These are phyloP conservation scores for Monosporozyma unispora DNA, from an alignment of 805 yeast genomes.

Conservation along the genomic window DNA sequence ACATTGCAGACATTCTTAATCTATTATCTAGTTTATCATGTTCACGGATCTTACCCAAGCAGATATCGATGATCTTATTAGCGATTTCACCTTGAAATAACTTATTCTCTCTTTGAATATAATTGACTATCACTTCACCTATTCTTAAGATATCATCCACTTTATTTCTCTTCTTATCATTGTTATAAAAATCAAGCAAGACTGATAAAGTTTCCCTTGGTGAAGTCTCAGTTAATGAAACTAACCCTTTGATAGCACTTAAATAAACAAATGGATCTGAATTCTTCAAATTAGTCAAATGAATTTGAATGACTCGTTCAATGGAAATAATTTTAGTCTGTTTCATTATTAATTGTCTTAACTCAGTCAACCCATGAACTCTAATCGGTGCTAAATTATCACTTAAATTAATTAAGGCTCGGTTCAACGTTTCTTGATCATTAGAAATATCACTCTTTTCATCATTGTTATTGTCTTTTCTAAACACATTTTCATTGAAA, in stretches of 20 bases:
- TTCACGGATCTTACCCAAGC: slow-evolving; percentile 35
- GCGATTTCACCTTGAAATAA: slow-evolving; percentile 40
- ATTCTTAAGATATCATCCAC: slow-evolving; percentile 65
- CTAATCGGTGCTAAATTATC: slow-evolving; percentile 78
- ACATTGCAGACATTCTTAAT: slow-evolving; percentile 78
- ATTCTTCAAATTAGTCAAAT: slow-evolving; percentile 57
- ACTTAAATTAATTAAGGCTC: slow-evolving; percentile 58
- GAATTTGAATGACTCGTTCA: slow-evolving; percentile 51
- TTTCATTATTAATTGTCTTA: slow-evolving; percentile 45
- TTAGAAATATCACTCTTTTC: not conserved
- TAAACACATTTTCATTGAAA: slow-evolving; percentile 13
- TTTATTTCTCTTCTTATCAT: slow-evolving; percentile 25
- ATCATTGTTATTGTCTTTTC: not conserved
- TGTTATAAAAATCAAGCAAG: slow-evolving; percentile 33
- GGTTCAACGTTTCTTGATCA: slow-evolving; percentile 29
- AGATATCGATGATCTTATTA: slow-evolving; percentile 34
- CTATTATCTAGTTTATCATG: slow-evolving; percentile 41
- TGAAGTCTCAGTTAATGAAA: slow-evolving; percentile 43
- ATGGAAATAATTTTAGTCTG: slow-evolving; percentile 43
- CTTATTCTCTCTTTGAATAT: slow-evolving; percentile 41
- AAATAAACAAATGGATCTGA: slow-evolving; percentile 82
- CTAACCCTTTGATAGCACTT: slow-evolving; percentile 74
- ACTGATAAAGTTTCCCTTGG: slow-evolving; percentile 31
- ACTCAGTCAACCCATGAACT: slow-evolving; percentile 70
- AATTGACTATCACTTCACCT: slow-evolving; percentile 72